phyloP scores from a whole-genome alignment of 768 basidiomycete genomes.

The Psilocybe azurescens region DNA sequence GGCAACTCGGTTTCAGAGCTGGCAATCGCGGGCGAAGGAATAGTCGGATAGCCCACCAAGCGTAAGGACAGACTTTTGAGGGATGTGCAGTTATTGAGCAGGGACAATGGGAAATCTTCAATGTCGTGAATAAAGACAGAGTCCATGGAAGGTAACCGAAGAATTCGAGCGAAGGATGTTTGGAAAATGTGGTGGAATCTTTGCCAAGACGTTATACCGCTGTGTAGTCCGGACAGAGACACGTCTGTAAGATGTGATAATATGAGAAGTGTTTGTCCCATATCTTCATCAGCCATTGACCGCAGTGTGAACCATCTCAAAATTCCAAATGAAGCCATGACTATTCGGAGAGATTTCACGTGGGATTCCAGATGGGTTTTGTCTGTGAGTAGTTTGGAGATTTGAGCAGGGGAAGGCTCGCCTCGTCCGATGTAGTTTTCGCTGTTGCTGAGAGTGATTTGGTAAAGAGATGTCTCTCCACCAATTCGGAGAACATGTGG shows the following conservation, averaged over 20 bases:
- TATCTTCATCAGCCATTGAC: slow-evolving; percentile 19
- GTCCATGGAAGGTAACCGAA: not conserved
- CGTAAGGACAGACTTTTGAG: slow-evolving; percentile 13
- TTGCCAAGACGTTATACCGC: slow-evolving; percentile 10
- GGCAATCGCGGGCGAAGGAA: not conserved
- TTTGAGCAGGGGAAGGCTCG: slow-evolving; percentile 5
- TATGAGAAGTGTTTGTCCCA: slow-evolving; percentile 6
- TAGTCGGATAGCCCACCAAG: not conserved
- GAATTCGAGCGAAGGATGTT: not conserved
- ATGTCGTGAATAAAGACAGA: slow-evolving; percentile 9
- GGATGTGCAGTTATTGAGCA: slow-evolving; percentile 5
- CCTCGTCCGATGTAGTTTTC: not conserved
- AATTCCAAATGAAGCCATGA: slow-evolving; percentile 9
- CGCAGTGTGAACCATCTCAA: slow-evolving; percentile 16
- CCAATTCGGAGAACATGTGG: slow-evolving; percentile 12
- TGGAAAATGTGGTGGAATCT: slow-evolving; percentile 12
- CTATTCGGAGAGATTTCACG: slow-evolving; percentile 16
- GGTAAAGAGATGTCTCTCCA: slow-evolving; percentile 20
- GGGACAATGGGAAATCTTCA: slow-evolving; percentile 12
- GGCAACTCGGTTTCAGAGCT: not conserved
- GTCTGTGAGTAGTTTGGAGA: slow-evolving; percentile 11
- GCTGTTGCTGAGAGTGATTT: slow-evolving; percentile 10
- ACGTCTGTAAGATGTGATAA: slow-evolving; percentile 11
- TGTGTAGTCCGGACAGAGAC: slow-evolving; percentile 1
- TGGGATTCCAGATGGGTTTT: slow-evolving; percentile 14